Percentiles rank a stretch among this genome's conserved stretches.
Evolutionary conservation across 257 asterid genomes (phyloP).

Genomic region (Solanum gracilifrons): DNA sequence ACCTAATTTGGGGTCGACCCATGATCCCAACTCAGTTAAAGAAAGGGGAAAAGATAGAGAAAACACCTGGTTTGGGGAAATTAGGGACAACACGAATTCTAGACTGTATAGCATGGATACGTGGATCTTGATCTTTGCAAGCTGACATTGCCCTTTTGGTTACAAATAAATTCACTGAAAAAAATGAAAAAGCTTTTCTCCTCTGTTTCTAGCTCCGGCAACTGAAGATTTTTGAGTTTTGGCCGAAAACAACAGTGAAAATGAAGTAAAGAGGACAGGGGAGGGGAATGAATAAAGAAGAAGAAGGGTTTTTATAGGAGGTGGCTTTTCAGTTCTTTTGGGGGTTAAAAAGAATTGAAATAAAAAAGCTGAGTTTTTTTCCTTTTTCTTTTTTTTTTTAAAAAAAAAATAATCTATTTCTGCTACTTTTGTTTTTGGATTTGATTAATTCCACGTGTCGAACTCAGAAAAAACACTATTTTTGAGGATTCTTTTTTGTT

Average conservation of each 20-base stretch:
- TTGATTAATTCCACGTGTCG: neutral
- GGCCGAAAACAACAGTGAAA: neutral
- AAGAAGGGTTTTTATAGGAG: neutral
- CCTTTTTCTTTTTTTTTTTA: neutral
- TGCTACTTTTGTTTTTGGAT: too few relatives aligned
- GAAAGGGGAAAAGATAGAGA: neutral
- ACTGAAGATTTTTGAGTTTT: neutral
- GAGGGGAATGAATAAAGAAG: neutral
- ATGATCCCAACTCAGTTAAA: neutral
- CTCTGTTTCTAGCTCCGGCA: neutral
- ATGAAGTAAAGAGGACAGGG: neutral
- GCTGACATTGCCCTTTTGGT: constrained; percentile 41
- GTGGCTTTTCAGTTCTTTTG: neutral
- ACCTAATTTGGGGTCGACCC: neutral
- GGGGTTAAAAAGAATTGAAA: neutral
- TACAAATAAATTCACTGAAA: neutral
- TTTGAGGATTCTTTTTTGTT: too few relatives aligned
- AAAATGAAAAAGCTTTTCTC: neutral
- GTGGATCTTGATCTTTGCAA: constrained; percentile 51
- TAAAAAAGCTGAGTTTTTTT: neutral
- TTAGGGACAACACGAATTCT: constrained; percentile 73
- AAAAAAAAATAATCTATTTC: too few relatives aligned
- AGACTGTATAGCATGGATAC: constrained; percentile 63
- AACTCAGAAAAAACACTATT: neutral
- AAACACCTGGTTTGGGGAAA: constrained; percentile 62